phyloP scores from a whole-genome alignment of 257 asterid genomes.

The Penstemon davidsonii region DNA sequence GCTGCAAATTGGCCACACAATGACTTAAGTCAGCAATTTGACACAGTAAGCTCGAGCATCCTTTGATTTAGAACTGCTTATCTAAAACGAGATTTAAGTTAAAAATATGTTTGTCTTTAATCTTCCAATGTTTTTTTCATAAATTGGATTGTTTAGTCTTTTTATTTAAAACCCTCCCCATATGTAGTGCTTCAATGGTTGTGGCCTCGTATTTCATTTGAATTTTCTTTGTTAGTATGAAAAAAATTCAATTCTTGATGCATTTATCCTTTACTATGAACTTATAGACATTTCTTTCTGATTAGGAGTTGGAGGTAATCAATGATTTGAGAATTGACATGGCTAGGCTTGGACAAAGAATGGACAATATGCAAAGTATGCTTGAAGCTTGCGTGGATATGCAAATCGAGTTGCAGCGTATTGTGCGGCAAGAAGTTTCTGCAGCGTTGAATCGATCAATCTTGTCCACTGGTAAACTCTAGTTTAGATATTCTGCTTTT shows the following conservation, averaged over 20 bases:
- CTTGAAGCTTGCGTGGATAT: constrained; percentile 88
- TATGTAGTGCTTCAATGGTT: background rate
- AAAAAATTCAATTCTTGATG: background rate
- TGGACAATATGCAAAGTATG: constrained; percentile 79
- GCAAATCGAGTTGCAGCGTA: constrained; percentile 78
- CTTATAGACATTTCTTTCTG: constrained; percentile 4
- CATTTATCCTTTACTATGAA: background rate
- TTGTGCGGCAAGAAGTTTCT: constrained; percentile 72
- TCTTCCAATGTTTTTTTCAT: no score
- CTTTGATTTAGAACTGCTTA: background rate
- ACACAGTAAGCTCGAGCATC: constrained; percentile 45
- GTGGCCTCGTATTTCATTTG: background rate
- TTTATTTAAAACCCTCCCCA: no score
- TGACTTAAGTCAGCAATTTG: constrained; percentile 43
- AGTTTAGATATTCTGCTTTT: background rate
- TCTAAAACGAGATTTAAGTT: background rate
- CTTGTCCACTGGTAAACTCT: constrained; percentile 50
- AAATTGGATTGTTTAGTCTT: background rate
- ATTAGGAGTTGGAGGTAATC: constrained; percentile 71
- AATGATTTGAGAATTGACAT: constrained; percentile 72
- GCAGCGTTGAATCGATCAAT: constrained; percentile 69
- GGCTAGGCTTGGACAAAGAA: constrained; percentile 75
- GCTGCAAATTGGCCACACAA: constrained; percentile 44
- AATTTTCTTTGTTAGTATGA: background rate
- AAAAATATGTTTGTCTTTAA: no score